Evolutionary conservation across 768 basidiomycete genomes (phyloP).

Genomic region (Sarcomyxa edulis): DNA sequence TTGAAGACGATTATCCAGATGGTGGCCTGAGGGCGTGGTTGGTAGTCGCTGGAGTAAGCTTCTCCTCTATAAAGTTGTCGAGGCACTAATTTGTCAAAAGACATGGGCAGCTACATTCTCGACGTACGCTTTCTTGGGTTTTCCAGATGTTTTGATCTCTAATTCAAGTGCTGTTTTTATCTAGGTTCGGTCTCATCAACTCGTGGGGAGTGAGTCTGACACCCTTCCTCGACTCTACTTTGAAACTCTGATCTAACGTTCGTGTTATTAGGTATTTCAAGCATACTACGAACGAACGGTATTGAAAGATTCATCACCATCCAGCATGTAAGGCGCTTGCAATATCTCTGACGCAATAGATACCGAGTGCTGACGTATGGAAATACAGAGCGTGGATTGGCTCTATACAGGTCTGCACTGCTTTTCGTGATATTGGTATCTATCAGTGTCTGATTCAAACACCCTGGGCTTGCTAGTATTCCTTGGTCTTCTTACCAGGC

Average conservation of each 20-base stretch:
- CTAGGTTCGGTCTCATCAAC: conserved; percentile 50
- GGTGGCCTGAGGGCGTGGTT: conserved; percentile 39
- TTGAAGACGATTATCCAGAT: conserved; percentile 22
- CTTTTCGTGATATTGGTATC: background rate
- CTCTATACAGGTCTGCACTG: conserved; percentile 17
- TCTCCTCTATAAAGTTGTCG: background rate
- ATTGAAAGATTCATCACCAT: conserved; percentile 36
- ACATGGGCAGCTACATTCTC: conserved; percentile 26
- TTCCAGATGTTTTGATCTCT: background rate
- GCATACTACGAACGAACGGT: conserved; percentile 48
- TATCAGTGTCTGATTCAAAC: too few relatives aligned
- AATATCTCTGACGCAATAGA: background rate
- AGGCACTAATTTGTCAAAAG: conserved; percentile 2
- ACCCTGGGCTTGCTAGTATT: conserved; percentile 27
- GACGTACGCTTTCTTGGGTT: conserved; percentile 20
- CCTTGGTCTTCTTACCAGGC: conserved; percentile 45
- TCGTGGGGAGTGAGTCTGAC: conserved; percentile 49
- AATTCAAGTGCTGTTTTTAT: background rate
- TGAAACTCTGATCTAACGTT: background rate
- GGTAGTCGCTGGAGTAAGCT: conserved; percentile 34
- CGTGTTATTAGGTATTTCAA: conserved; percentile 45
- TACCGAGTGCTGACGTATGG: too few relatives aligned
- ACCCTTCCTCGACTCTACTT: background rate
- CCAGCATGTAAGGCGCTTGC: conserved; percentile 40
- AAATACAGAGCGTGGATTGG: conserved; percentile 29